Evolutionary conservation across 2,329 filamentous ascomycete genomes (phyloP).

Genomic region (Penicillium sumatraense): DNA sequence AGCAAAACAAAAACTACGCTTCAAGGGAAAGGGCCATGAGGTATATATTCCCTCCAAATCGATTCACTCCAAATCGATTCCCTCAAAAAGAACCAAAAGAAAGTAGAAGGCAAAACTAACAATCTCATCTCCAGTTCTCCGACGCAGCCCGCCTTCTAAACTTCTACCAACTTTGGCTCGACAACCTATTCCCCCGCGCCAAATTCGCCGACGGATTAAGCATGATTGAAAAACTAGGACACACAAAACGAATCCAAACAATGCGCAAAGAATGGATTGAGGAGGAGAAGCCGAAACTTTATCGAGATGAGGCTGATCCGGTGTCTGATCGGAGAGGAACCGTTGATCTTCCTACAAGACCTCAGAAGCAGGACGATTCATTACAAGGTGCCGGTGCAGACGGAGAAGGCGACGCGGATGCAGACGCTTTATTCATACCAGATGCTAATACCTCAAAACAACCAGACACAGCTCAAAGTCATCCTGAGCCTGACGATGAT

Average conservation of each 20-base stretch:
- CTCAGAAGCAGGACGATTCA: neutral
- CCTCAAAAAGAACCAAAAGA: too few relatives aligned
- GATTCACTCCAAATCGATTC: too few relatives aligned
- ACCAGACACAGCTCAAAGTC: conserved; percentile 11
- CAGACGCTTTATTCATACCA: conserved; percentile 36
- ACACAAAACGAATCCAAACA: conserved; percentile 76
- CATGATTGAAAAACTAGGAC: conserved; percentile 93
- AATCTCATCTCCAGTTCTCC: conserved; percentile 64
- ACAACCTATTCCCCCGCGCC: conserved; percentile 92
- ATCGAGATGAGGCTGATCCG: neutral
- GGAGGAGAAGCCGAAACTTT: conserved; percentile 56
- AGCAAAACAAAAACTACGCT: conserved; percentile 70
- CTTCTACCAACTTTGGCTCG: conserved; percentile 95
- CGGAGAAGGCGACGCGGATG: neutral
- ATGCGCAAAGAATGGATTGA: conserved; percentile 84
- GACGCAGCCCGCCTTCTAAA: conserved; percentile 81
- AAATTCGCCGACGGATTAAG: conserved; percentile 86
- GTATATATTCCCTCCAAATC: too few relatives aligned
- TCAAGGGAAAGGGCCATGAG: conserved; percentile 95
- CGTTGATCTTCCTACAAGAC: conserved; percentile 1
- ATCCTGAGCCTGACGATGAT: conserved; percentile 46
- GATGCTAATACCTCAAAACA: conserved; percentile 15
- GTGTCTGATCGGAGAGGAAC: conserved; percentile 5
- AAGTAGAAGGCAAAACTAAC: neutral
- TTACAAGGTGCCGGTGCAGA: neutral